Evolutionary conservation across 148 eudicot species (phyloP).

Genomic region (Pouteria glomerata): DNA sequence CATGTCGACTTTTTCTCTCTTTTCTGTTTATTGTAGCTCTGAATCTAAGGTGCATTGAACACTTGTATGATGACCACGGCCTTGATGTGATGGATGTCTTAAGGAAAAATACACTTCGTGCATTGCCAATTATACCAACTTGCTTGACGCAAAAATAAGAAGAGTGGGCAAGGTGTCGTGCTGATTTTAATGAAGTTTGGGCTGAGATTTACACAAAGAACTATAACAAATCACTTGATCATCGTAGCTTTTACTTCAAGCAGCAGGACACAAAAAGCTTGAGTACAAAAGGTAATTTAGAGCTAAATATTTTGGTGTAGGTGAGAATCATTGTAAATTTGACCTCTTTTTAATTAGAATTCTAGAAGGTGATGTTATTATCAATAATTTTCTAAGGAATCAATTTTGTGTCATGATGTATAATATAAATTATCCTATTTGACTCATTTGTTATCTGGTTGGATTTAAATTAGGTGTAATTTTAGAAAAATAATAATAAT

Average conservation of each 20-base stretch:
- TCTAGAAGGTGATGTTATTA: not conserved
- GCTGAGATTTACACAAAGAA: slow-evolving; percentile 71
- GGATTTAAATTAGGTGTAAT: not conserved
- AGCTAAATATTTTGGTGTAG: not conserved
- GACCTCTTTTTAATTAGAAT: not conserved
- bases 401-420: not conserved
- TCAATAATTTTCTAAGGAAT: not conserved
- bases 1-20: slow-evolving; percentile 8
- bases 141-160: slow-evolving; percentile 87
- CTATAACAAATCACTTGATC: slow-evolving; percentile 85
- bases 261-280: slow-evolving; percentile 80
- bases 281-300: slow-evolving; percentile 66
- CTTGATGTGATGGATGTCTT: slow-evolving; percentile 73
- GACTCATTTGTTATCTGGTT: not conserved
- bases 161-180: slow-evolving; percentile 79
- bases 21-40: slow-evolving; percentile 41
- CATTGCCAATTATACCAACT: slow-evolving; percentile 65
- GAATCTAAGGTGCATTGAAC: slow-evolving; percentile 86
- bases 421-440: too few relatives aligned
- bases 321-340: not conserved
- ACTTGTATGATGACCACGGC: slow-evolving; percentile 77
- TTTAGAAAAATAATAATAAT: too few relatives aligned
- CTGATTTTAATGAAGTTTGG: too few relatives aligned
- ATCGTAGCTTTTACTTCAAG: too few relatives aligned
- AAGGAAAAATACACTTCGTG: slow-evolving; percentile 55